These are phyloP conservation scores for Pseudocercospora pini-densiflorae DNA, from an alignment of 2,329 filamentous ascomycete genomes.

Conservation along the genomic window DNA sequence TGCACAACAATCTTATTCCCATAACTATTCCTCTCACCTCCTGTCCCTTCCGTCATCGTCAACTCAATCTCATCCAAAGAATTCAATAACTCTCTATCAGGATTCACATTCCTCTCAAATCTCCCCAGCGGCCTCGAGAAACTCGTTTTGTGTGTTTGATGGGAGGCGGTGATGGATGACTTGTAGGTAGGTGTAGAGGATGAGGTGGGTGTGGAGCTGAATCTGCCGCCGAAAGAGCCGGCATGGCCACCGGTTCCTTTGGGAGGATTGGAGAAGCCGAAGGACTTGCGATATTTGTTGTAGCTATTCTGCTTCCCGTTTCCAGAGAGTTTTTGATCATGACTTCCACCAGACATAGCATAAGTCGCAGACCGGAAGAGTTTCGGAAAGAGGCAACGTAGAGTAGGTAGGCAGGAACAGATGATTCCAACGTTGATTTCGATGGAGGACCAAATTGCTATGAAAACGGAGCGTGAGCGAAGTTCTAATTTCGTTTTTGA, in stretches of 20 bases:
- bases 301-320: not conserved
- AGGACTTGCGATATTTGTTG: not conserved
- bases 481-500: not conserved
- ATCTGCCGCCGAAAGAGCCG: not conserved
- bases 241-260: not conserved
- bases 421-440: conserved; percentile 44
- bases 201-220: not conserved
- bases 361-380: conserved; percentile 30
- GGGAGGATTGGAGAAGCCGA: not conserved
- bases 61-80: conserved; percentile 8
- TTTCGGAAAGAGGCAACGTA: conserved; percentile 42
- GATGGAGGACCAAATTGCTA: conserved; percentile 40
- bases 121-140: not conserved
- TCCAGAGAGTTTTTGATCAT: not conserved
- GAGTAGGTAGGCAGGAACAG: conserved; percentile 43
- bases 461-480: not conserved
- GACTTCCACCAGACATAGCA: not conserved
- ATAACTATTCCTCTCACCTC: not conserved
- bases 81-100: not conserved
- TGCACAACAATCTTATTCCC: conserved; percentile 16
- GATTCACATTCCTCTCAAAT: not conserved
- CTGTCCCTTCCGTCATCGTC: not conserved
- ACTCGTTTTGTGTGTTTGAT: not conserved
- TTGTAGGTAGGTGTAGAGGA: not conserved
- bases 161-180: not conserved